Evolutionary conservation across 495 filamentous ascomycete genomes (phyloP), one percentile per base, ranked within the genome.

Genomic region (Jackrogersella minutella): DNA sequence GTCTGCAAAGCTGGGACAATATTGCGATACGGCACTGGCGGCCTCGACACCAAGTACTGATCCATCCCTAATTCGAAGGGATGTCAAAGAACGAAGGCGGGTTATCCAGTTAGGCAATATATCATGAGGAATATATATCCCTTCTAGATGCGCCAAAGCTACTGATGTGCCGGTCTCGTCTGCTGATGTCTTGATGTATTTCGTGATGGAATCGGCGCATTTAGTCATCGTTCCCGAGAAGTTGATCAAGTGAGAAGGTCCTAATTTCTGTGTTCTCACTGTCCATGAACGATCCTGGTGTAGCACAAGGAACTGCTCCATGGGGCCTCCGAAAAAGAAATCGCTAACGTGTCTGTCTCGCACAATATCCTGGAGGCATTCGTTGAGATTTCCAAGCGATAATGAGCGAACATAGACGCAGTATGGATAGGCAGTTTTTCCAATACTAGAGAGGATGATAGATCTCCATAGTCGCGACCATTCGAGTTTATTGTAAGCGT

Each of bases 401-500:
- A 94, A 76, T 19, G 79, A 71, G 26, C 85, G 85, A 41, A 92
- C 83, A 73, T 89, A 92, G 30, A 81, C 79, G 68, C 85, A 89
- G 66, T 94, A 93, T 0, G 89, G 89, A 61, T 86, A 89, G 26
- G 83, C 76, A 0, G 90, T 91, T 62, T 80, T 74, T 9, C 81
- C 84, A 26, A 90, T 53, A 60, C 87, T 87, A 1, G 91, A 93
- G 5, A 86, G 76, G 53, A 91, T 83, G 49, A 93, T 84, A 5
- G 88, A 88, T 31, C 84, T 81, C 91, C 91, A 93, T 31, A 90
- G 75, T 3, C 84, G 78, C 11, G 86, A 81, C 80, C 86, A 88
- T 73, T 83, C 83, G 22, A 51, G 10, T 49, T 62, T 65, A 19
- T 61, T 64, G 62, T 31, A 70, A 59, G 37, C 68, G 66, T 67